Evolutionary conservation across 768 basidiomycete genomes (phyloP).

Genomic region (Suillus placidus): DNA sequence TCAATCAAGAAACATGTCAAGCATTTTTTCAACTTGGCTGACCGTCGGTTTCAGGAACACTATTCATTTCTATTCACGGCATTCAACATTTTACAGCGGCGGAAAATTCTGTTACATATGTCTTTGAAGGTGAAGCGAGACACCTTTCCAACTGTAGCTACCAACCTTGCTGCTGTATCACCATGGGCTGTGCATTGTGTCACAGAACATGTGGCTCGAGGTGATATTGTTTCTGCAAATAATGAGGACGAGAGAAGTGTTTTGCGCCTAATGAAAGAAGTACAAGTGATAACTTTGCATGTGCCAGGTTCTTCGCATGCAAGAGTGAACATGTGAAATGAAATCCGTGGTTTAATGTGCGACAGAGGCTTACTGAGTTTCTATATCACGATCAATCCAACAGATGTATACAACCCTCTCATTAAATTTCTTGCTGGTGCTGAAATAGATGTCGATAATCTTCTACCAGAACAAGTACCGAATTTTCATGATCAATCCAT

Average conservation of each 20-base stretch:
- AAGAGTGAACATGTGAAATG: constrained; percentile 36
- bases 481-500: constrained; percentile 36
- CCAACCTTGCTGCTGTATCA: constrained; percentile 27
- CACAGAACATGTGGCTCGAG: constrained; percentile 22
- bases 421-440: constrained; percentile 41
- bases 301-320: constrained; percentile 35
- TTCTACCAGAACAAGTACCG: constrained; percentile 29
- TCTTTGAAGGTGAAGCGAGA: constrained; percentile 31
- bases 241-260: constrained; percentile 35
- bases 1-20: not conserved
- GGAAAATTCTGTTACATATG: constrained; percentile 34
- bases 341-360: constrained; percentile 39
- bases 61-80: constrained; percentile 43
- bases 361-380: constrained; percentile 42
- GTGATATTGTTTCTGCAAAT: constrained; percentile 19
- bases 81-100: constrained; percentile 44
- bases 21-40: not conserved
- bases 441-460: constrained; percentile 39
- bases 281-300: constrained; percentile 20
- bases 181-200: constrained; percentile 25
- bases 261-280: constrained; percentile 24
- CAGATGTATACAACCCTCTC: constrained; percentile 44
- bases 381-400: constrained; percentile 49
- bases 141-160: constrained; percentile 31
- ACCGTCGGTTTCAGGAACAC: not conserved